Evolutionary conservation across 176 grass and related monocot species (phyloP), one percentile per base, ranked within the genome.

Genomic region (Carex kokanica): DNA sequence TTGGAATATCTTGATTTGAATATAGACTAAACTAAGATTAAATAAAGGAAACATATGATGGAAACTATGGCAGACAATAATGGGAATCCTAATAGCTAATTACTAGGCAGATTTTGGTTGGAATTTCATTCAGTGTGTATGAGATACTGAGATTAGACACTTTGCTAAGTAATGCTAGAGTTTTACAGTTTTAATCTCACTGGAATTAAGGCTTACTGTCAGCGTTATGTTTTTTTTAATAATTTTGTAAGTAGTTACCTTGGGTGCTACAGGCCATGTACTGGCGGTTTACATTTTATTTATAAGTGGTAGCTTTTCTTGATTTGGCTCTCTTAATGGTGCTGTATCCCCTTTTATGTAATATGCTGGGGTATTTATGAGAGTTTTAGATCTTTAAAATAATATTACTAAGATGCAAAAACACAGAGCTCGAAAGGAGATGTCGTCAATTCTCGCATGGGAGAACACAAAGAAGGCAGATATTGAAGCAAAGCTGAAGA

Each of bases 391-490:
- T 17, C 7, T 18, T 12, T 83, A 67, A 80, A 72, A 6, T 0
- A 41, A 24, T 23, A 81, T 70, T 25, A 79, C 63, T 9, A 68
- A 64, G 36, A 49, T 60, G 20, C 60, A 1, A 67, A 6, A 85
- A 31, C 74, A 61, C 70, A 98, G 95, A 85, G 87, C 84, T 18
- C 64, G 66, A 69, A 98, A 91, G 88, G 91, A 98, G 84, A 34
- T 89, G n/a, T 88, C 87, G n/a, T 15, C 74, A 29, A 89, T 98
- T 84, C 70, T 90, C 84, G 86, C 92, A 53, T 93, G 92, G 92
- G 95, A 98, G 86, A 98, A 98, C 84, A 79, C 92, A 72, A 90
- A 91, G 60, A 90, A 85, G 69, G 92, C 92, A 75, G 34, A 67
- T 45, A 36, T 89, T 60, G 91, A 98, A 87, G 91, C 92, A 75